These are phyloP conservation scores for Collariella sp. DNA, from an alignment of 495 filamentous ascomycete genomes.

Conservation along the genomic window DNA sequence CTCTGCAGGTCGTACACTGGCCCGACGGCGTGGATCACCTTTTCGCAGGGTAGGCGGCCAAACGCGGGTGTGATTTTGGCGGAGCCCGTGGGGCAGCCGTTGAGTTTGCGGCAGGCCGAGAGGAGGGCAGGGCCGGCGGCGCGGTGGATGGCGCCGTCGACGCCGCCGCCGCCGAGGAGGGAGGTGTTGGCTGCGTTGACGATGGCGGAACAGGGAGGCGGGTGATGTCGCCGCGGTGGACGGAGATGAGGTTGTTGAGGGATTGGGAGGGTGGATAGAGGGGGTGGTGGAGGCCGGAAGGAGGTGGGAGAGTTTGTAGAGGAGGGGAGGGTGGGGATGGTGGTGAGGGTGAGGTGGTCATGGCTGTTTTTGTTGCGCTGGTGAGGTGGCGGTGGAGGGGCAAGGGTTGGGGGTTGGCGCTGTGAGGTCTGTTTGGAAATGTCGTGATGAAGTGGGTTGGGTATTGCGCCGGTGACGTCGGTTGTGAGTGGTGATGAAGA, in stretches of 20 bases:
- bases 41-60: conserved; percentile 63
- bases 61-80: conserved; percentile 79
- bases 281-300: conserved; percentile 13
- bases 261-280: conserved; percentile 33
- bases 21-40: conserved; percentile 85
- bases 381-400: not conserved
- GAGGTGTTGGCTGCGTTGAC: conserved; percentile 86
- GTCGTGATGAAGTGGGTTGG: too few species aligned
- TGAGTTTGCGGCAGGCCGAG: conserved; percentile 57
- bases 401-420: not conserved
- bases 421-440: too few species aligned
- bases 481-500: not conserved
- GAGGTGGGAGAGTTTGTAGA: conserved; percentile 49
- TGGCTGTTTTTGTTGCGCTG: conserved; percentile 25
- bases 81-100: conserved; percentile 66
- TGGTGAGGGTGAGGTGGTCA: conserved; percentile 21
- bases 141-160: conserved; percentile 79
- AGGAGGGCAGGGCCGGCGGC: conserved; percentile 64
- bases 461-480: too few species aligned
- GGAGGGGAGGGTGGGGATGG: conserved; percentile 58
- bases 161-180: conserved; percentile 77
- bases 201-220: conserved; percentile 67
- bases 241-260: conserved; percentile 63
- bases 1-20: conserved; percentile 56
- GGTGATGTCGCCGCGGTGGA: conserved; percentile 77